Evolutionary conservation across 306 rosid species (phyloP), one percentile per base, ranked within the genome.

Genomic region (Vicia sativa): DNA sequence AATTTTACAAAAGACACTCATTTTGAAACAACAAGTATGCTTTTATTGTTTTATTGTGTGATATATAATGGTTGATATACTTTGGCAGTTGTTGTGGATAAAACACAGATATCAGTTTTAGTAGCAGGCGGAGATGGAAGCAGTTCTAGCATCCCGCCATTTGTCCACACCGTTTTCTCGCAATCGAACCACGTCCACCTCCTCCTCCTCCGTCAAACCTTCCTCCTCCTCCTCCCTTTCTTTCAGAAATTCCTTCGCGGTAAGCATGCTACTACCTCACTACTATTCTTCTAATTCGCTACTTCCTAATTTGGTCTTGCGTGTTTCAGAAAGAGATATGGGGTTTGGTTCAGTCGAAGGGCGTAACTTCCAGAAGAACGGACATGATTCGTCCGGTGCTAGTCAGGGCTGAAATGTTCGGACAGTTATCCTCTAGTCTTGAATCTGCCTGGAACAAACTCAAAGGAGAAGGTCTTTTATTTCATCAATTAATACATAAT

Each of bases 381-480:
- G 84, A 80, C 31, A 52, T 21, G 19, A 64, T 48, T 81, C 87
- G 85, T 43, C 86, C 90, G 2, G 56, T 84, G 34, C 28, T 86
- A 16, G 88, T 93, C 11, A 81, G 92, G 71, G 97, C 99, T 39
- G 99, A 93, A 70, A 93, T 93, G 99, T 93, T 93, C 55, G 97
- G 97, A 23, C 99, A 93, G 54, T 78, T 93, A 71, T 85, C 99
- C 0, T 83, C 87, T 68, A 96, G 99, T 29, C 93, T 93, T 48
- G 99, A 93, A 74, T 44, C 96, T 34, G 97, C 99, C 31, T 90
- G 99, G 99, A 90, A 73, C 86, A 93, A 90, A 76, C 97, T 93
- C 85, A 93, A 79, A 70, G 97, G 99, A 78, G 97, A 90, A 93
- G 99, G 99, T 78, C 38, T 25, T 37, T 6, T 7, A 6, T 34